Base-by-base conservation (phyloP, 352 stramenopile genomes). In the Stramenopiles sp. region DNA sequence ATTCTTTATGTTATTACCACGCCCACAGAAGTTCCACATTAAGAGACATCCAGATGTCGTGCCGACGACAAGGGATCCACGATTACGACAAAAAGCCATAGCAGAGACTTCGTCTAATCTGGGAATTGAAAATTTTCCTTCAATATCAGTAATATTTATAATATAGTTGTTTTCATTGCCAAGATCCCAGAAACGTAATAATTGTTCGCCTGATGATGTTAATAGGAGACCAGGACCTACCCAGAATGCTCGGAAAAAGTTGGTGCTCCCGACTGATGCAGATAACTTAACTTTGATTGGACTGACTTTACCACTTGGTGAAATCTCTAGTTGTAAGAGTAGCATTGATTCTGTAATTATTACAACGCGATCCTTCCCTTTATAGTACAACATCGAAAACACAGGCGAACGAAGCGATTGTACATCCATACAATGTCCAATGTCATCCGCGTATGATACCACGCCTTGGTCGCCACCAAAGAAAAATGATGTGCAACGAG, bases 101-200 rank as follows among this genome's bases (percentile, higher is more conserved):
- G 56, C 62, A 38, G 63, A 64, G 12, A 83, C 67, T 22, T 66
- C 59, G 44, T 74, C 68, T n/a, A 3, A 43, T 17, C 1, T 40
- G 21, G 19, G 40, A 54, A 10, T 49, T 15, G 2, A 45, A 48
- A 15, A 46, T 47, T 3, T 49, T 42, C 40, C 66, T 66, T 3
- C 22, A 15, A 6, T 21, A 12, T 42, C 6, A 32, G 32, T 10
- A 18, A 81, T 48, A 35, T 56, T 75, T 18, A 90, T 45, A 2
- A 79, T 62, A 40, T 77, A 89, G 48, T 74, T 88, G 42, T 85
- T 65, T 37, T 86, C 72, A 0, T 61, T 59, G 7, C 64, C 53
- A 12, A 89, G 54, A 44, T 88, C 69, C 68, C 71, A 85, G 34
- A 88, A 79, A 6, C 74, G 66, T 29, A 89, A 61, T 0, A 86